Conservation (phyloP, 371 early-diverging fungal genomes). For the Zychaea mexicana region DNA sequence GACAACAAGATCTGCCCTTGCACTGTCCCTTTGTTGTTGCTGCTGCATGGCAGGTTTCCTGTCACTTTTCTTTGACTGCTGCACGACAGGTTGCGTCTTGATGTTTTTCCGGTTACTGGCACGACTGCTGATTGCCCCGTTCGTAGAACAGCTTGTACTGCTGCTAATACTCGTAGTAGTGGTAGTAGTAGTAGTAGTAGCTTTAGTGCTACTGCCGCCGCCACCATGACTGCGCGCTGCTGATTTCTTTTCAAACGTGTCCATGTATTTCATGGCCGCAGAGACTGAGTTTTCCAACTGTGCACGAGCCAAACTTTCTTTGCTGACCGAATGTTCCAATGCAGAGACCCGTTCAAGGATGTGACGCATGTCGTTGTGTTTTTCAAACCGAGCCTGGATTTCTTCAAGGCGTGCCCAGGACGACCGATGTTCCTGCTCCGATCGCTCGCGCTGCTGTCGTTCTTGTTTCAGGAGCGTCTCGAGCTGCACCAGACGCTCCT, state of each 20-base stretch:
- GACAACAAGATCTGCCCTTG: neutral
- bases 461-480: slow-evolving; percentile 29
- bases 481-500: slow-evolving; percentile 26
- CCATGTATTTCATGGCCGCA: neutral
- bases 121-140: too few species aligned
- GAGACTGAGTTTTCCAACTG: slow-evolving; percentile 1
- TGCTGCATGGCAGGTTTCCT: too few species aligned
- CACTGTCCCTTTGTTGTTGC: neutral
- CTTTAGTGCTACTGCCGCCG: too few species aligned
- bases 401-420: neutral
- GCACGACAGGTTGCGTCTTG: too few species aligned
- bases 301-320: neutral
- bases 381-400: neutral
- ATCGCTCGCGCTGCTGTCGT: slow-evolving; percentile 16
- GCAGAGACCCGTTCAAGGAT: neutral
- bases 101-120: neutral
- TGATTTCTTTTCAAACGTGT: neutral
- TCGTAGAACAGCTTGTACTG: too few species aligned
- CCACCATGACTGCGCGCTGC: too few species aligned
- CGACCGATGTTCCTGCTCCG: slow-evolving; percentile 6
- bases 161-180: too few species aligned
- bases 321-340: slow-evolving; percentile 1
- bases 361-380: neutral
- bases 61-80: neutral
- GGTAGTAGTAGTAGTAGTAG: too few species aligned